Conservation (phyloP, 805 yeast genomes). For the Pichia paraexigua region DNA sequence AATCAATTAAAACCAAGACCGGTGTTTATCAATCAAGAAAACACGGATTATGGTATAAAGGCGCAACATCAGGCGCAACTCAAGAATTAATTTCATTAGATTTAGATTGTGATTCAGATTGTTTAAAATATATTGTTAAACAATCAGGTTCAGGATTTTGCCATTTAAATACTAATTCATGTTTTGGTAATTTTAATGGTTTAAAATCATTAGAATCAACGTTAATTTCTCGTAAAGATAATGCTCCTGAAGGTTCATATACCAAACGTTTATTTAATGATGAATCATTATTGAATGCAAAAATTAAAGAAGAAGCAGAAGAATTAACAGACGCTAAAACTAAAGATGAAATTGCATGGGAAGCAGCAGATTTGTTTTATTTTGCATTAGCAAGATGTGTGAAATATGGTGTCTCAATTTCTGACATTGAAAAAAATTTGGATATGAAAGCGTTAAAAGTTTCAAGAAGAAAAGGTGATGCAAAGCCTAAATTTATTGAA, state of each 20-base stretch:
- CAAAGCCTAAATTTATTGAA: conserved; percentile 66
- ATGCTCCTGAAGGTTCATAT: conserved; percentile 91
- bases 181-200: conserved; percentile 72
- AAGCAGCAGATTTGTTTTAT: conserved; percentile 82
- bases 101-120: conserved; percentile 89
- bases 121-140: conserved; percentile 76
- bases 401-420: conserved; percentile 67
- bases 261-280: conserved; percentile 83
- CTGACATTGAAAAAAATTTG: conserved; percentile 78
- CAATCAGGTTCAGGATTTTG: conserved; percentile 90
- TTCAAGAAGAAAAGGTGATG: conserved; percentile 92
- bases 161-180: conserved; percentile 72
- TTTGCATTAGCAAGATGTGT: conserved; percentile 47
- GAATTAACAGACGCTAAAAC: conserved; percentile 80
- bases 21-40: conserved; percentile 95
- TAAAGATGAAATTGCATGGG: conserved; percentile 78
- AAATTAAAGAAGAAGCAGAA: conserved; percentile 93
- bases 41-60: conserved; percentile 93
- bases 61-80: conserved; percentile 93
- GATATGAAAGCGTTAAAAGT: conserved; percentile 80
- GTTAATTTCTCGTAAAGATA: conserved; percentile 48
- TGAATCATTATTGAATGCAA: conserved; percentile 65
- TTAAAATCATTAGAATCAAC: conserved; percentile 60
- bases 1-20: conserved; percentile 69
- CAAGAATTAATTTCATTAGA: conserved; percentile 63